Conservation (phyloP, 805 yeast species). For the Saturnispora quitensis region DNA sequence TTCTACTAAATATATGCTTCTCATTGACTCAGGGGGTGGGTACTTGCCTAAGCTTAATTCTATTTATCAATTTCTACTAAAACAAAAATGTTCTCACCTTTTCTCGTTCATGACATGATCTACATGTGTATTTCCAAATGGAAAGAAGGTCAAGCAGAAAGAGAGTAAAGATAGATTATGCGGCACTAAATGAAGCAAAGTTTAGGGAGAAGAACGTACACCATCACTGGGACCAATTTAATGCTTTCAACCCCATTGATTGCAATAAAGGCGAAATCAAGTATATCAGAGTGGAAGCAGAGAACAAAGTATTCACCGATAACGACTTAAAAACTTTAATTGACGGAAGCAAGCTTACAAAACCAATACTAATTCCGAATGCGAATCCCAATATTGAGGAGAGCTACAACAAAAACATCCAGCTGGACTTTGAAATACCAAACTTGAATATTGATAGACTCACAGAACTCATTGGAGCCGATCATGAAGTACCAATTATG, state of each 20-base stretch:
- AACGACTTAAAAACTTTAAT: conserved; percentile 18
- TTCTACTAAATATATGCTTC: no score
- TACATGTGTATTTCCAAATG: neutral
- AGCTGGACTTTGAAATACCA: conserved; percentile 34
- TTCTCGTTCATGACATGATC: neutral
- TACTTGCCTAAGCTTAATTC: no score
- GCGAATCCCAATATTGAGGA: conserved; percentile 16
- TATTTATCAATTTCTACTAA: neutral
- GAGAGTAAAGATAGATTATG: conserved; percentile 48
- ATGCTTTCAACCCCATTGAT: conserved; percentile 16
- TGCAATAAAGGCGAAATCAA: conserved; percentile 18
- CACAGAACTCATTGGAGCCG: conserved; percentile 52
- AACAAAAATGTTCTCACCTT: neutral
- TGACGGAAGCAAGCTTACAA: conserved; percentile 20
- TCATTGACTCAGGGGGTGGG: no score
- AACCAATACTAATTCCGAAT: conserved; percentile 26
- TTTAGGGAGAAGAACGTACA: conserved; percentile 46
- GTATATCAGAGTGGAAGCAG: conserved; percentile 23
- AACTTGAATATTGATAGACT: conserved; percentile 47
- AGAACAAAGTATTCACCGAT: conserved; percentile 22
- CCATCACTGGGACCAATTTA: conserved; percentile 38
- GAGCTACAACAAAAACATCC: conserved; percentile 10
- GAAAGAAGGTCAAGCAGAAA: conserved; percentile 4
- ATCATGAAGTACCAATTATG: conserved; percentile 68
- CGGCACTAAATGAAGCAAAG: conserved; percentile 72